A percentile compares a stretch with the other conserved stretches of the same genome.
Evolutionary conservation across 2,329 filamentous ascomycete species (phyloP).

Genomic region (Botrytis paeoniae): DNA sequence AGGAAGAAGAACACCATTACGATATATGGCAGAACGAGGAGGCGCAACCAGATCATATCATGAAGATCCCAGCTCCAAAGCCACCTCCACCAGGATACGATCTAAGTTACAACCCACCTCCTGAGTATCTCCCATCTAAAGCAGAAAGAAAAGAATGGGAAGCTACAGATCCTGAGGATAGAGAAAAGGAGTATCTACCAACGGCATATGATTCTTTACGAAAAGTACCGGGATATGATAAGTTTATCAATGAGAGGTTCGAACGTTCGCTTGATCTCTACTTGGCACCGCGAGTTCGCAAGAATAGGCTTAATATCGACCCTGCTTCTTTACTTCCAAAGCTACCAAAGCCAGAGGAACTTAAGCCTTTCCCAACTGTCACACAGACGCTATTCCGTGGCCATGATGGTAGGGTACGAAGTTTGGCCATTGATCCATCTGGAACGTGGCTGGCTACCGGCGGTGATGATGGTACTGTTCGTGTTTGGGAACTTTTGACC

Average conservation of each 20-base stretch:
- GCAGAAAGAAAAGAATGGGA: slow-evolving; percentile 86
- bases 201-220: slow-evolving; percentile 78
- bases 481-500: slow-evolving; percentile 84
- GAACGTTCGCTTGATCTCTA: slow-evolving; percentile 95
- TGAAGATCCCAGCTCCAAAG: slow-evolving; percentile 95
- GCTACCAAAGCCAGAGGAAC: slow-evolving; percentile 85
- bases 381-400: slow-evolving; percentile 84
- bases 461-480: slow-evolving; percentile 88
- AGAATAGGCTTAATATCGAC: slow-evolving; percentile 95
- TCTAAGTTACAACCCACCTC: slow-evolving; percentile 92
- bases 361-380: slow-evolving; percentile 91
- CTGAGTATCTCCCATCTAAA: slow-evolving; percentile 85
- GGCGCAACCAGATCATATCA: slow-evolving; percentile 75
- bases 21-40: slow-evolving; percentile 96
- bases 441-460: slow-evolving; percentile 86
- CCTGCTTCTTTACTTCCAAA: slow-evolving; percentile 90
- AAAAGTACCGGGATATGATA: slow-evolving; percentile 86
- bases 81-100: slow-evolving; percentile 90
- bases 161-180: slow-evolving; percentile 80
- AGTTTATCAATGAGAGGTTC: slow-evolving; percentile 92
- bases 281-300: slow-evolving; percentile 83
- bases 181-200: slow-evolving; percentile 85
- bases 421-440: slow-evolving; percentile 78
- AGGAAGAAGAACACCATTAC: slow-evolving; percentile 67
- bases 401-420: slow-evolving; percentile 83